Base-by-base conservation (phyloP, 148 eudicot genomes). In the Spergularia marina region DNA sequence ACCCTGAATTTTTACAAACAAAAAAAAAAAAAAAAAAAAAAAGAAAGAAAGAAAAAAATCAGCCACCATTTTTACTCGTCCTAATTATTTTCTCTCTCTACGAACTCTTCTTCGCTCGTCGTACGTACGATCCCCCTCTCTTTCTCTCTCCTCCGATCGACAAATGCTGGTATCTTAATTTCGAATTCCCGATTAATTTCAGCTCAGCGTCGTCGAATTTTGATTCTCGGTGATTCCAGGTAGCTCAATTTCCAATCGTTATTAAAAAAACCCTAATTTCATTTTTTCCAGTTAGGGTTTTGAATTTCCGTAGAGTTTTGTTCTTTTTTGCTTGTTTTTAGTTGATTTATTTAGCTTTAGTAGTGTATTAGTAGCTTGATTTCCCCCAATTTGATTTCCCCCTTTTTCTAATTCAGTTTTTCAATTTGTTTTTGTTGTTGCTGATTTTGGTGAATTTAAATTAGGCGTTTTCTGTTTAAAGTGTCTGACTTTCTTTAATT, bases 261-360 rank as follows among this genome's bases (percentile, higher is more conserved):
- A 30, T 34, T 36, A 74, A 80, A 3, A 3, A 87, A 86, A 76
- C 87, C 90, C 88, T 85, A 82, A 55, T 68, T 55, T 40, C 39
- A 73, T 74, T 72, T 69, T 67, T 36, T 11, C 3, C 12, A 69
- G 53, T 71, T 87, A 84, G 90, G 92, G 92, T 85, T 87, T 85
- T 73, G 57, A 78, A 65, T 75, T 70, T 67, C 49, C 18, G 53
- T 18, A 41, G 41, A 73, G 40, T 64, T 53, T 6, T 16, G 52
- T 57, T 36, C 74, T 57, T 81, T 76, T 49, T 54, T 73, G 41
- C 75, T 56, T 25, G 64, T 76, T 78, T 60, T 77, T 62, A 65
- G 68, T 82, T 76, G 65, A 51, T 78, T 68, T 17, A 53, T 25
- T 58, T 1, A 36, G 71, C 53, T 80, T 14, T 44, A 63, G 25